Evolutionary conservation across 2,329 filamentous ascomycete genomes (phyloP).

Genomic region (Sporothrix dimorphospora): DNA sequence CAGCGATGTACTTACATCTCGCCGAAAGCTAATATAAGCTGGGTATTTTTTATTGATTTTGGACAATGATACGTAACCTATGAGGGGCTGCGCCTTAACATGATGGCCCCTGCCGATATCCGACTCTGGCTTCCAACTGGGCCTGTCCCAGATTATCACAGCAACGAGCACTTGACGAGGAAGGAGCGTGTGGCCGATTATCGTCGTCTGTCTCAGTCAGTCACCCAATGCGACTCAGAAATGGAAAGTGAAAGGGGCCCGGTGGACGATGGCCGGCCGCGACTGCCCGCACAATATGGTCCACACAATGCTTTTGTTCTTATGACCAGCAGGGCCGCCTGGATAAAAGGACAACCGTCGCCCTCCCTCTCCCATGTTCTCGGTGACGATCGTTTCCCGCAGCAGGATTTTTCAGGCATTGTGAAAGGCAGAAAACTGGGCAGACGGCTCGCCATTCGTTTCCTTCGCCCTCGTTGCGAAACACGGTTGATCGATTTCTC

Average conservation of each 20-base stretch:
- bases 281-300: not conserved
- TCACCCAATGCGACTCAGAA: not conserved
- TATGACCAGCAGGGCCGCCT: not conserved
- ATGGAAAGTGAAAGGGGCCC: not conserved
- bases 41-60: not conserved
- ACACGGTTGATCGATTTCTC: not conserved
- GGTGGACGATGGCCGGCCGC: not conserved
- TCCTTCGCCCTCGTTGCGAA: slow-evolving; percentile 14
- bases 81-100: not conserved
- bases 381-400: not conserved
- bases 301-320: not conserved
- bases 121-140: not conserved
- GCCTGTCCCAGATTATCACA: not conserved
- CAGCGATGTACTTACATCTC: not conserved
- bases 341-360: slow-evolving; percentile 11
- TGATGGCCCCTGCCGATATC: not conserved
- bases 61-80: not conserved
- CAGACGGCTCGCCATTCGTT: slow-evolving; percentile 4
- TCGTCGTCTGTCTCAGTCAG: slow-evolving; percentile 10
- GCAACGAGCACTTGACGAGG: not conserved
- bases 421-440: not conserved
- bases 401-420: not conserved
- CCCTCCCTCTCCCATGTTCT: not conserved
- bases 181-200: not conserved
- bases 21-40: not conserved